These are phyloP conservation scores for Nicotiana undulata DNA, from an alignment of 257 asterid genomes.

Conservation along the genomic window DNA sequence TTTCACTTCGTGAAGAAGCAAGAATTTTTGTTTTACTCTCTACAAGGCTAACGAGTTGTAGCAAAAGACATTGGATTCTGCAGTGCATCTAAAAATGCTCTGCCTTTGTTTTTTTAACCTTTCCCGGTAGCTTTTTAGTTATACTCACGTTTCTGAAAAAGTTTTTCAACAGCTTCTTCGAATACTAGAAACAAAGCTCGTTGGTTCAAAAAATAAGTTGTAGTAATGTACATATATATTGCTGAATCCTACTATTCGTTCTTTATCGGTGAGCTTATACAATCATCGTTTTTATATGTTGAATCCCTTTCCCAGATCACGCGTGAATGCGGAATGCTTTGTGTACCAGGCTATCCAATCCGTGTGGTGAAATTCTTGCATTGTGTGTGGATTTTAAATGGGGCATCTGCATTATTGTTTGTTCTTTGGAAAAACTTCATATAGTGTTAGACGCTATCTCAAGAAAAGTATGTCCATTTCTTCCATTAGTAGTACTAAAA, in stretches of 20 bases:
- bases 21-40: neutral
- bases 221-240: too few species aligned
- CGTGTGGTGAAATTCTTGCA: too few species aligned
- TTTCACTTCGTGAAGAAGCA: neutral
- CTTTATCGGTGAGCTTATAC: too few species aligned
- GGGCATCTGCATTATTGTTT: too few species aligned
- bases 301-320: rapidly evolving
- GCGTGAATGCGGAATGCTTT: too few species aligned
- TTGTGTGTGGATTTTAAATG: too few species aligned
- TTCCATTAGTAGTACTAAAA: neutral
- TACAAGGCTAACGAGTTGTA: neutral
- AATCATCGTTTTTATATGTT: too few species aligned
- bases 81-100: neutral
- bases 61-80: neutral
- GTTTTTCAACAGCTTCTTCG: neutral
- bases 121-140: neutral
- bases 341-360: too few species aligned
- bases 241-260: too few species aligned
- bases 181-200: neutral
- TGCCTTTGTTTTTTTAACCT: neutral
- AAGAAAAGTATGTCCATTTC: neutral
- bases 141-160: neutral
- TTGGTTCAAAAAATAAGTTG: neutral
- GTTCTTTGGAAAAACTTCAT: neutral
- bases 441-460: neutral